Conservation (phyloP, 768 basidiomycete species). For the Russula sp. region DNA sequence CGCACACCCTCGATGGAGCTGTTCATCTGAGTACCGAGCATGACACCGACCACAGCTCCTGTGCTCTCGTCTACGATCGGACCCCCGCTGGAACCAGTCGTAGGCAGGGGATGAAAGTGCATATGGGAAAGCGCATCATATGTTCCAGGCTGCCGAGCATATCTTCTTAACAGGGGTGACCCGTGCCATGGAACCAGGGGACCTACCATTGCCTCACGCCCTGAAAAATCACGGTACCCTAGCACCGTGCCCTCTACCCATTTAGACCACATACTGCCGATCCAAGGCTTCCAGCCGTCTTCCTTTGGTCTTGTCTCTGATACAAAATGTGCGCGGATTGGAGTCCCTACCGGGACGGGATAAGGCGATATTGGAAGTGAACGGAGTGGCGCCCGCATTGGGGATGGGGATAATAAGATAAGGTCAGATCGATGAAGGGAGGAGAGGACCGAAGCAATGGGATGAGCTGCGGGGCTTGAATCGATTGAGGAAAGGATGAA, state of each 20-base stretch:
- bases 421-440: conserved; percentile 61
- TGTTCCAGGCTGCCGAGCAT: conserved; percentile 53
- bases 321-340: conserved; percentile 55
- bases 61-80: conserved; percentile 60
- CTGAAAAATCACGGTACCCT: conserved; percentile 60
- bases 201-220: conserved; percentile 53
- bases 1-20: conserved; percentile 51
- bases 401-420: conserved; percentile 41
- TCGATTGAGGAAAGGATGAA: conserved; percentile 43
- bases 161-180: background rate
- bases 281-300: conserved; percentile 49
- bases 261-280: conserved; percentile 52
- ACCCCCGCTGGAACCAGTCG: conserved; percentile 66
- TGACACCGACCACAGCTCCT: conserved; percentile 63
- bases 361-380: conserved; percentile 63
- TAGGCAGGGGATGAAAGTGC: conserved; percentile 52
- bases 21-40: conserved; percentile 59
- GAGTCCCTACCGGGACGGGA: conserved; percentile 47
- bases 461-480: conserved; percentile 34
- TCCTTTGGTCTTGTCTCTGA: conserved; percentile 39
- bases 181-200: background rate
- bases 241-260: conserved; percentile 52
- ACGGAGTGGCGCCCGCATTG: conserved; percentile 36
- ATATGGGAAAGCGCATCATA: conserved; percentile 61
- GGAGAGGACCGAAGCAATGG: conserved; percentile 48